phyloP scores from a whole-genome alignment of 768 basidiomycete genomes.

The Sporobolomyces roseus region DNA sequence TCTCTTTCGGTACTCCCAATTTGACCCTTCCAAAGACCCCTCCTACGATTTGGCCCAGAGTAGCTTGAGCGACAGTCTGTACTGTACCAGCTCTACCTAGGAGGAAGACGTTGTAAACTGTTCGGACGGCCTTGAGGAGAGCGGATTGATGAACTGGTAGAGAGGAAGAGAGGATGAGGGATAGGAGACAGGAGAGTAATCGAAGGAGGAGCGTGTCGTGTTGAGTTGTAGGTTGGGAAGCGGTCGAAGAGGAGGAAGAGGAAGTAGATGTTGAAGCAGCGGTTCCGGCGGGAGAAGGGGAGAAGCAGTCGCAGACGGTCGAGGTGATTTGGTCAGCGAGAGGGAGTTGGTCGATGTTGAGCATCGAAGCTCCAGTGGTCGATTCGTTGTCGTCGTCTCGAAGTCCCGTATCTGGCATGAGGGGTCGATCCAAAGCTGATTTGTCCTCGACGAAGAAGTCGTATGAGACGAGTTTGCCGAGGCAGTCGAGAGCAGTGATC shows the following conservation, averaged over 20 bases:
- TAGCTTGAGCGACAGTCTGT: conserved; percentile 97
- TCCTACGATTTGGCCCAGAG: conserved; percentile 95
- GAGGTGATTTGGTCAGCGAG: conserved; percentile 90
- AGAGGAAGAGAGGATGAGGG: conserved; percentile 70
- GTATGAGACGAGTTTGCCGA: conserved; percentile 94
- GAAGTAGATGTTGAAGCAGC: conserved; percentile 26
- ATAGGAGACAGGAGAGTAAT: conserved; percentile 89
- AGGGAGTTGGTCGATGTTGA: conserved; percentile 45
- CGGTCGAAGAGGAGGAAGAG: conserved; percentile 68
- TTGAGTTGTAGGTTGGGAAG: conserved; percentile 54
- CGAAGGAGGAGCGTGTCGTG: conserved; percentile 66
- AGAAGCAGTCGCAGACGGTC: conserved; percentile 60
- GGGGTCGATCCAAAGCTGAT: conserved; percentile 44
- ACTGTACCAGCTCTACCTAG: conserved; percentile 84
- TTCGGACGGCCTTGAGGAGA: conserved; percentile 89
- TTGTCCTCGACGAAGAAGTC: conserved; percentile 83
- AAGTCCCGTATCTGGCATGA: conserved; percentile 1
- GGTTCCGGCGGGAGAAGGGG: conserved; percentile 28
- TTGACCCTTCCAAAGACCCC: conserved; percentile 76
- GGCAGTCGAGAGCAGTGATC: conserved; percentile 95
- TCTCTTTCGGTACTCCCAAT: conserved; percentile 23
- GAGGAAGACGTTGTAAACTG: conserved; percentile 96
- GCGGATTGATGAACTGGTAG: conserved; percentile 86
- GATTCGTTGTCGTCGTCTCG: conserved; percentile 35
- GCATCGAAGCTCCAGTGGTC: background rate